Base-by-base conservation (phyloP, 2,329 filamentous ascomycete species). In the Exophiala sp. region DNA sequence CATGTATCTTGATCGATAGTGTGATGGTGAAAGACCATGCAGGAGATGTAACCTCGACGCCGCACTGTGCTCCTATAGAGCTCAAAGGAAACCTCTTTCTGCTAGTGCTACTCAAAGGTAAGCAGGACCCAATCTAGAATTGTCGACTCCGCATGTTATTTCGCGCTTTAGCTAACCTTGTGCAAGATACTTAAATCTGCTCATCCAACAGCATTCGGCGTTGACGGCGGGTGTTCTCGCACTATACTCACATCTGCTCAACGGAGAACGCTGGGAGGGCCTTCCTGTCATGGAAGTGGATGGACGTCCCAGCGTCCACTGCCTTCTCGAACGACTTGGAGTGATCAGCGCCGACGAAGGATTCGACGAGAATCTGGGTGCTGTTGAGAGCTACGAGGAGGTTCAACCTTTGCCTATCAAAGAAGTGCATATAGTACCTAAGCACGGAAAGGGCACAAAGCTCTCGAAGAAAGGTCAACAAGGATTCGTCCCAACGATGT, bases 281-380 rank as follows among this genome's bases (percentile, higher is more conserved):
- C 18, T 43, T 1, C 55, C 47, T 4, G 44, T 57, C n/a, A 39
- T 51, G 10, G 55, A 57, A 38, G 38, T 54, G 29, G 48, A 57
- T n/a, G 55, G 51, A 29, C 44, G n/a, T 36, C 55, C 55, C 36
- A 57, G 55, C 34, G 55, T 57, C n/a, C 55, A 57, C 20, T 39
- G 47, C 18, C 51, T 57, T 18, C 55, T 57, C 18, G 55, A 57
- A 45, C 50, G 47, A 44, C 33, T 62, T 33, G 39, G 49, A 38
- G 54, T 63, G 55, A 54, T 63, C 54, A 58, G 62, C 48, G 42
- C 50, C 50, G 48, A 64, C 35, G 39, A 63, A 21, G 49, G 58
- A 47, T 54, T 62, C 33, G 47, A 50, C 14, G 41, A 43, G 11
- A 24, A 12, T 12, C 24, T 35, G 24, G 32, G 29, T 20, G 5